phyloP scores from a whole-genome alignment of 1,284 basidiomycete species.

The Naganishia sp. region DNA sequence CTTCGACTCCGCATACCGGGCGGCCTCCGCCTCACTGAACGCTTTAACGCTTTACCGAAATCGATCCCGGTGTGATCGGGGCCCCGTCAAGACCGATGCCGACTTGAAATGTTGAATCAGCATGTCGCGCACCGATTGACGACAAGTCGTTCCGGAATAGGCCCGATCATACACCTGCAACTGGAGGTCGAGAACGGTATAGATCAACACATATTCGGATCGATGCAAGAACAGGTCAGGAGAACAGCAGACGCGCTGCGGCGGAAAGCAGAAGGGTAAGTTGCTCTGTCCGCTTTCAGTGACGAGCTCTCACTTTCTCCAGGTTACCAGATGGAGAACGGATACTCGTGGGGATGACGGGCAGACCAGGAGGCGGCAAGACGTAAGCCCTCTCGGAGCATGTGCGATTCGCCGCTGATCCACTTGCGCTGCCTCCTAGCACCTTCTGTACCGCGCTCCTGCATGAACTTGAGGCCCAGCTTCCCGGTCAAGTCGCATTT shows the following conservation, averaged over 20 bases:
- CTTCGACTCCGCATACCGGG: too few species aligned
- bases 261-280: conserved; percentile 7
- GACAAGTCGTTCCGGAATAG: too few species aligned
- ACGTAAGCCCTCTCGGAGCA: conserved; percentile 4
- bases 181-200: too few species aligned
- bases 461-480: not conserved
- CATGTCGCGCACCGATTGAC: not conserved
- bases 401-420: not conserved
- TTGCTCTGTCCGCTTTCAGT: not conserved
- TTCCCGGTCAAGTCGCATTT: conserved; percentile 14
- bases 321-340: conserved; percentile 19
- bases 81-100: too few species aligned
- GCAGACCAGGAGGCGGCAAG: conserved; percentile 32
- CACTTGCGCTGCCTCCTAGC: not conserved
- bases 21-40: too few species aligned
- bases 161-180: too few species aligned
- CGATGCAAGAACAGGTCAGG: conserved; percentile 17
- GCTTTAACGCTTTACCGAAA: not conserved
- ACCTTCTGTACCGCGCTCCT: conserved; percentile 23
- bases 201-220: not conserved
- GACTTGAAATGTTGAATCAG: not conserved
- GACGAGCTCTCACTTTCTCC: not conserved
- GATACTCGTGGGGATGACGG: conserved; percentile 27
- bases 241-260: conserved; percentile 9
- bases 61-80: too few species aligned